These are phyloP conservation scores for Ramularia collo-cygni DNA, from an alignment of 2,329 filamentous ascomycete genomes.

Conservation along the genomic window DNA sequence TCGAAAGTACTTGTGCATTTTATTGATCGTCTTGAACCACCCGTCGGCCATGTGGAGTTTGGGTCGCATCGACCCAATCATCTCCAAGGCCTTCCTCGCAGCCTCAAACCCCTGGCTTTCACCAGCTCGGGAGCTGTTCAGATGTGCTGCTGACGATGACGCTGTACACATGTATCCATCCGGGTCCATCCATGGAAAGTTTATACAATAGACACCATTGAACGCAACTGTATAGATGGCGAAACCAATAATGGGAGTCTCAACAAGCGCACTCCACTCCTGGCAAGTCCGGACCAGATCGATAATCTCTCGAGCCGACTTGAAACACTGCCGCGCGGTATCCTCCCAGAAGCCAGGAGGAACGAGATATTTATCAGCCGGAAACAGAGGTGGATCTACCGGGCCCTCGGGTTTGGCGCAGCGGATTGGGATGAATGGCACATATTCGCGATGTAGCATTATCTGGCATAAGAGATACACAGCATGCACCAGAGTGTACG, in stretches of 20 bases:
- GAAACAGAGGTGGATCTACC: constrained; percentile 52
- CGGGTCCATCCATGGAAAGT: constrained; percentile 63
- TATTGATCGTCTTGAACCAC: constrained; percentile 48
- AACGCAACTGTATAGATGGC: constrained; percentile 62
- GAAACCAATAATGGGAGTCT: constrained; percentile 62
- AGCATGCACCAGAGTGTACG: constrained; percentile 61
- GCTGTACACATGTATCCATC: constrained; percentile 45
- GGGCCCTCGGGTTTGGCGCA: constrained; percentile 49
- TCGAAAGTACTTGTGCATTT: constrained; percentile 49
- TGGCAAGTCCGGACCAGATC: constrained; percentile 58
- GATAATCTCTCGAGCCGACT: constrained; percentile 55
- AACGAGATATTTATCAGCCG: constrained; percentile 39
- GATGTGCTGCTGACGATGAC: constrained; percentile 7
- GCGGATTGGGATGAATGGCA: constrained; percentile 57
- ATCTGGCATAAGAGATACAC: constrained; percentile 59
- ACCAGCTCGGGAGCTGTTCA: constrained; percentile 10
- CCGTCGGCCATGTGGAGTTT: constrained; percentile 52
- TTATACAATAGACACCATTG: constrained; percentile 56
- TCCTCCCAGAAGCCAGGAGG: constrained; percentile 56
- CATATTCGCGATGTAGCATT: constrained; percentile 61
- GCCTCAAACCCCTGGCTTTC: constrained; percentile 34
- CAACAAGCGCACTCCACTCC: constrained; percentile 53
- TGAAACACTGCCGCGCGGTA: constrained; percentile 57
- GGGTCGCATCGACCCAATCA: constrained; percentile 46
- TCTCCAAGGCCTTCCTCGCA: constrained; percentile 44